Evolutionary conservation across 768 basidiomycete genomes (phyloP), one percentile per base, ranked within the genome.

Genomic region (Rhodotorula babjevae): DNA sequence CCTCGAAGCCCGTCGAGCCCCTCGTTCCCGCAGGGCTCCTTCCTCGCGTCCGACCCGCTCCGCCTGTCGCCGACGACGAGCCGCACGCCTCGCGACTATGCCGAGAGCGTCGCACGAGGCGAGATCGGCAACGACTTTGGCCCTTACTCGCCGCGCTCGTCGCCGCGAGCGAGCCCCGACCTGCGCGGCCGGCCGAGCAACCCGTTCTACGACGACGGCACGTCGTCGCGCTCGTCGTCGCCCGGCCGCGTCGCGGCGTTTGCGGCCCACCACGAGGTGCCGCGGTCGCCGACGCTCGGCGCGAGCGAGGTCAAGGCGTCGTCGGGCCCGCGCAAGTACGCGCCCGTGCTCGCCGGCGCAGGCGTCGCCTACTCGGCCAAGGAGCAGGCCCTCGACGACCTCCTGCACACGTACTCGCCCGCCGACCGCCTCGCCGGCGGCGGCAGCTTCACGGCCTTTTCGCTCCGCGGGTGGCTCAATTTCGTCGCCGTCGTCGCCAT

Each of bases 311-410:
- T 36, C 36, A 16, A 27, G 14, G 53, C 27, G 27, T 27, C 53
- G 53, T 14, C 27, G 53, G 27, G 18, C 21, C 50, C 50, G 50
- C 50, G 53, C 29, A 27, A 25, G 53, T n/a, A 29, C 53, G n/a
- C 25, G 27, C 53, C 53, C 18, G 8, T 53, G 27, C n/a, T 53
- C n/a, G n/a, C n/a, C n/a, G 27, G 53, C 11, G 2, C 12, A 3
- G 12, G 15, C 12, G 53, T 57, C 12, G 61, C 74, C 6, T 79
- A 76, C 72, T 77, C 74, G 36, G 75, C 63, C 33, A 87, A 85
- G 78, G 92, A 92, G 68, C 88, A 91, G 16, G 92, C 94, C 79
- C 84, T 90, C 27, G 93, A 96, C 83, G 94, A 97, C 80, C 86
- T 87, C 31, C 85, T 97, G 31, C 94, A 97, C 81, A 90, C 92